Base-by-base conservation (phyloP, 257 asterid species). In the Eucommia ulmoides region DNA sequence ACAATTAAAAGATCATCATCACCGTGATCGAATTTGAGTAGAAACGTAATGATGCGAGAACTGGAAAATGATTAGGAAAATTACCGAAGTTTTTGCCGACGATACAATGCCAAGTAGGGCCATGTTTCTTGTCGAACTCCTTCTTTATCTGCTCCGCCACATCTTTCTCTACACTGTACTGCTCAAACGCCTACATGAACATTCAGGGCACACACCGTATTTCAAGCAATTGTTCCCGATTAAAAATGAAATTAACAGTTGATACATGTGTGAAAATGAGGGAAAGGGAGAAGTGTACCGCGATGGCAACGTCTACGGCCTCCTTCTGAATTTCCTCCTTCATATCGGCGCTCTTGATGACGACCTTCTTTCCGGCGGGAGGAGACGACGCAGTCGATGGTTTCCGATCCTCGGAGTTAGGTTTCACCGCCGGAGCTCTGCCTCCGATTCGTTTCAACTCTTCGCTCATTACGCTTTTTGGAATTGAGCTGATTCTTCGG, bases 31-130 rank as follows among this genome's bases (percentile, higher is more conserved):
- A n/a, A n/a, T n/a, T 16, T 42, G 9, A 8, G 7, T 16, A 42
- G 48, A 42, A 42, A 42, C 3, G 9, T 3, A 38, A 38, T 8
- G 17, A 38, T 4, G 19, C 20, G 20, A 4, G 19, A 35, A 3
- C 11, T 35, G 3, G 38, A 26, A 12, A 26, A 12, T 26, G 16
- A 45, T n/a, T n/a, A 29, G 53, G 45, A 20, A 6, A 41, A 45
- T 45, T 83, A 89, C 98, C 98, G 58, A 85, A 89, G 75, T 89
- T 89, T 77, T 83, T 89, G 67, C 98, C 98, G 49, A 85, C 98
- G 63, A 89, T 89, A 72, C 98, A 89, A 67, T 89, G 98, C 98
- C 98, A 89, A 53, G 98, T 89, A 21, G 98, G 96, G 44, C 96
- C 96, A 52, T 85, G 70, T 65, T 80, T 87, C 67, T 80, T 75